Evolutionary conservation across 805 yeast genomes (phyloP), one percentile per base, ranked within the genome.

Genomic region (Monosporozyma solicola): DNA sequence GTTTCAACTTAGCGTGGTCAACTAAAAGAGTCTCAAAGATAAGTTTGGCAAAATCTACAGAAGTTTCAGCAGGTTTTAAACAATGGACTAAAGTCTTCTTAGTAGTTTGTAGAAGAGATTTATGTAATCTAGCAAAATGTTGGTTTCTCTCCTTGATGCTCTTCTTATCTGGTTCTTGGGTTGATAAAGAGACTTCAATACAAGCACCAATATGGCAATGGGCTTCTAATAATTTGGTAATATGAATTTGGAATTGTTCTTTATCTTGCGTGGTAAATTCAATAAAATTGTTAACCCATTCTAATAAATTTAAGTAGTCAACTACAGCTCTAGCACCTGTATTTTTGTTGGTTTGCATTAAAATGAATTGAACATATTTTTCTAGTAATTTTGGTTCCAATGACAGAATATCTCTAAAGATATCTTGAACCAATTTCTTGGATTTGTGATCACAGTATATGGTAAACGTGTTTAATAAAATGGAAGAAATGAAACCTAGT

Each of bases 241-340:
- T 22, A 59, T 64, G 33, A 63, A 62, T 35, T 16, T 64, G 59
- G 46, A 72, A 69, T 22, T 59, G 39, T 1, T 56, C 61, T 3
- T 61, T 48, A 31, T 61, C 59, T 5, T 62, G 53, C 22, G 60
- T 53, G 49, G 53, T 16, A 45, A 64, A 55, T 27, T 56, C 59
- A 3, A 70, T 46, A 64, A 79, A 60, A 48, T 64, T 63, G 50
- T 75, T 73, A 47, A 74, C 67, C 90, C 91, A 85, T 16, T 74
- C 73, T 43, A 85, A 69, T 27, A 85, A 66, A 31, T 83, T 75
- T 57, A 82, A 63, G 55, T 82, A 71, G 64, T 82, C 87, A 2
- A 79, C 71, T 5, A 77, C 64, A 1, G 92, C 85, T 54, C 77
- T 72, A n/a, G 74, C 59, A 32, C 66, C 68, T 2, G 68, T 66